A percentile compares a stretch with the other conserved stretches of the same genome.
These are phyloP conservation scores for Withania somnifera DNA, from an alignment of 305 asterid species.

Conservation along the genomic window DNA sequence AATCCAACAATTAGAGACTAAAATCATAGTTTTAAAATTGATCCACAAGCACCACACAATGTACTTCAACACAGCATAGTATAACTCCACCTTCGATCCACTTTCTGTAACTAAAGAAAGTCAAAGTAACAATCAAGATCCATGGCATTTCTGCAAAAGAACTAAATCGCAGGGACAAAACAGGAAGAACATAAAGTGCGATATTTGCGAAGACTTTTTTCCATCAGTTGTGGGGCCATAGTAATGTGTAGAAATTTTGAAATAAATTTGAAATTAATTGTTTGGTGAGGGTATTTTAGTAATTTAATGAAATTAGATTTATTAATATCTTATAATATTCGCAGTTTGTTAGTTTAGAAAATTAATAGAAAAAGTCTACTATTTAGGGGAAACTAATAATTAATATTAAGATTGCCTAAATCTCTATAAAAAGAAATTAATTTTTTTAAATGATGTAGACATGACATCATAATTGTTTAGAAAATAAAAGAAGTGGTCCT, in stretches of 20 bases:
- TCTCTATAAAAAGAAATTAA: neutral
- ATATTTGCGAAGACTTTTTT: neutral
- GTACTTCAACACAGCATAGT: neutral
- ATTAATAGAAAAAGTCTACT: neutral
- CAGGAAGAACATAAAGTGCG: neutral
- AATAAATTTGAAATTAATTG: neutral
- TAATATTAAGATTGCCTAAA: neutral
- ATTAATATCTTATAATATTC: neutral
- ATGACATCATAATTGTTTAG: neutral
- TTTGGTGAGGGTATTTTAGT: neutral
- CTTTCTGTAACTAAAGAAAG: neutral
- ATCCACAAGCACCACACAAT: neutral
- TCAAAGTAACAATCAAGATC: neutral
- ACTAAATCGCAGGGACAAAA: neutral
- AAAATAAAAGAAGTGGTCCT: neutral
- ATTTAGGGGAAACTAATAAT: neutral
- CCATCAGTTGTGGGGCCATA: neutral
- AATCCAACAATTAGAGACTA: neutral
- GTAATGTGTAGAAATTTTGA: neutral
- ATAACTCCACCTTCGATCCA: neutral
- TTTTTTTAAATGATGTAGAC: neutral
- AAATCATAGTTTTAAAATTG: neutral
- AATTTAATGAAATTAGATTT: neutral
- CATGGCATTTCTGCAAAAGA: neutral
- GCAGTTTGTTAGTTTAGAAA: neutral